A percentile compares a stretch with the other conserved stretches of the same genome.
Conservation (phyloP, 345 rosid species). For the Microthlaspi erraticum region DNA sequence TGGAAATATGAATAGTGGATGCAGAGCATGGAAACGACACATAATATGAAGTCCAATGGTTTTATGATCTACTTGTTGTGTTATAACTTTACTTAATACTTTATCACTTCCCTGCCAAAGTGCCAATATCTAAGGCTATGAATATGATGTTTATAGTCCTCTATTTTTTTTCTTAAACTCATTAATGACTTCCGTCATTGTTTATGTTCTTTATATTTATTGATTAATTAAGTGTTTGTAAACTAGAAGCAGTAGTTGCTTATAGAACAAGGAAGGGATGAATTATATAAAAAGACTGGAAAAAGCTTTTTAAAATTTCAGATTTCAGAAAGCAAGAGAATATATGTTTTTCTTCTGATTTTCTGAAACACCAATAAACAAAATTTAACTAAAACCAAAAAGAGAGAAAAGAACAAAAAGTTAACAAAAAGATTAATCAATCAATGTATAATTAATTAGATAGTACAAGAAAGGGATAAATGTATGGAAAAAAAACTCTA, state of each 20-base stretch:
- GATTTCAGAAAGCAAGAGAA: slow-evolving; percentile 13
- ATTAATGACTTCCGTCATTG: too few species aligned
- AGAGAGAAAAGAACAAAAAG: slow-evolving; percentile 33
- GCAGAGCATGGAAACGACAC: too few species aligned
- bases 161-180: too few species aligned
- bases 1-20: too few species aligned
- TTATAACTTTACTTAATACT: too few species aligned
- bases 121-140: too few species aligned
- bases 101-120: too few species aligned
- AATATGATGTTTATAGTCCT: too few species aligned
- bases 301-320: slow-evolving; percentile 10
- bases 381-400: slow-evolving; percentile 30
- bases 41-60: too few species aligned
- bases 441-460: neutral
- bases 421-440: slow-evolving; percentile 16
- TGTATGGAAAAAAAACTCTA: neutral
- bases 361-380: slow-evolving; percentile 11
- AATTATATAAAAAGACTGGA: slow-evolving; percentile 11
- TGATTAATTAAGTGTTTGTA: too few species aligned
- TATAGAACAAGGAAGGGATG: slow-evolving; percentile 22
- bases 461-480: slow-evolving; percentile 22
- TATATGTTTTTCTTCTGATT: slow-evolving; percentile 10
- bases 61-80: too few species aligned
- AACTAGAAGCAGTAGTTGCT: neutral
- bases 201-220: too few species aligned